Evolutionary conservation across 495 filamentous ascomycete genomes (phyloP), one percentile per base, ranked within the genome.

Genomic region (Apodospora peruviana): DNA sequence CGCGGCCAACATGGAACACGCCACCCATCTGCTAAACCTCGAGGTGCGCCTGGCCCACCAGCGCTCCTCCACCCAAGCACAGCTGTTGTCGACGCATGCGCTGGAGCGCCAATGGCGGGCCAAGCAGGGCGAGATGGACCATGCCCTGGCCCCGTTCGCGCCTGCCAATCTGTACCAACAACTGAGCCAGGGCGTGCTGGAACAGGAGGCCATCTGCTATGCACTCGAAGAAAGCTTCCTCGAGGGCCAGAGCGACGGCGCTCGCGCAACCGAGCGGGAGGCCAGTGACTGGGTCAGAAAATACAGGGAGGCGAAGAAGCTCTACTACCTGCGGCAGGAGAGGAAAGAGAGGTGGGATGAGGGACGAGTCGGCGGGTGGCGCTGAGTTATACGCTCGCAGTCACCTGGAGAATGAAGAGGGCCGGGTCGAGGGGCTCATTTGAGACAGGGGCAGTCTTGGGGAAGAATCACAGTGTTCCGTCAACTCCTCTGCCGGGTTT

Each of bases 321-420:
- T 83, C 51, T 81, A 84, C 46, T 89, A 87, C 50, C 75, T 87
- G 12, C 73, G 88, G 39, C 80, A 79, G 57, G 91, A 95, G 71
- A 77, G 86, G 45, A 91, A 86, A 66, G 87, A 88, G 55, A 73
- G 91, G 59, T 96, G 91, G 91, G 90, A 96, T 72, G 91, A 95
- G 66, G 89, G 91, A 21, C 78, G 91, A 50, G 90, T 95, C 47
- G 90, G 91, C 1, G 91, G 91, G 0, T 96, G 91, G 91, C 76
- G 91, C 48, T 95, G 74, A 83, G 5, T 10, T 38, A 10, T 38
- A 38, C 36, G n/a, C n/a, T n/a, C n/a, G n/a, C n/a, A n/a, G n/a
- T n/a, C n/a, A n/a, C n/a, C n/a, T n/a, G n/a, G n/a, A n/a, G 32
- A 32, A 5, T 32, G 27, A 32, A 32, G 12, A 32, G 27, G 12